Evolutionary conservation across 495 filamentous ascomycete species (phyloP).

Genomic region (Aspergillus sparsus): DNA sequence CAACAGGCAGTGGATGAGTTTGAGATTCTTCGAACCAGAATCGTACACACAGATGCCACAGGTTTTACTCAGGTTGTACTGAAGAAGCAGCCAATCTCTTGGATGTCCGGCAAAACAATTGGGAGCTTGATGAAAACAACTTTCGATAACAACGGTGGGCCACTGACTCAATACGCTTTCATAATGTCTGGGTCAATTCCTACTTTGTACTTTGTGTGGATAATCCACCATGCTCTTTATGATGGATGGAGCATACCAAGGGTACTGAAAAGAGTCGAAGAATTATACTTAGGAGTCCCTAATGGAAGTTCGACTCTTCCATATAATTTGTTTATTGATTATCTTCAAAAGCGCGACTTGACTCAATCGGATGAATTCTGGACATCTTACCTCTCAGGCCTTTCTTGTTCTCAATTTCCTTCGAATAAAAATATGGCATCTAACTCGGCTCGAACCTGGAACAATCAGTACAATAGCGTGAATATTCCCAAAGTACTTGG

Average conservation of each 20-base stretch:
- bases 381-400: conserved; percentile 37
- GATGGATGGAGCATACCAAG: conserved; percentile 68
- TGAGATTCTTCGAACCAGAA: conserved; percentile 57
- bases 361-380: conserved; percentile 46
- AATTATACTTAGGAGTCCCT: conserved; percentile 35
- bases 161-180: conserved; percentile 57
- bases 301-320: conserved; percentile 24
- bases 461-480: conserved; percentile 33
- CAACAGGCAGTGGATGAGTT: conserved; percentile 45
- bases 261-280: conserved; percentile 57
- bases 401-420: conserved; percentile 27
- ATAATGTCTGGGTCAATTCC: conserved; percentile 33
- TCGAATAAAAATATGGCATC: conserved; percentile 32
- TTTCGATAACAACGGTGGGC: conserved; percentile 52
- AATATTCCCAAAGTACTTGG: conserved; percentile 24
- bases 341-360: conserved; percentile 38
- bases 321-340: conserved; percentile 47
- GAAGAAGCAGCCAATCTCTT: conserved; percentile 48
- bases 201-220: conserved; percentile 57
- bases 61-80: conserved; percentile 58
- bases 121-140: conserved; percentile 47
- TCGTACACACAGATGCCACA: conserved; percentile 50
- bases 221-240: conserved; percentile 69
- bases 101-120: conserved; percentile 46
- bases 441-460: conserved; percentile 33